These are phyloP conservation scores for Starmerella cellae DNA, from an alignment of 805 yeast genomes.

Conservation along the genomic window DNA sequence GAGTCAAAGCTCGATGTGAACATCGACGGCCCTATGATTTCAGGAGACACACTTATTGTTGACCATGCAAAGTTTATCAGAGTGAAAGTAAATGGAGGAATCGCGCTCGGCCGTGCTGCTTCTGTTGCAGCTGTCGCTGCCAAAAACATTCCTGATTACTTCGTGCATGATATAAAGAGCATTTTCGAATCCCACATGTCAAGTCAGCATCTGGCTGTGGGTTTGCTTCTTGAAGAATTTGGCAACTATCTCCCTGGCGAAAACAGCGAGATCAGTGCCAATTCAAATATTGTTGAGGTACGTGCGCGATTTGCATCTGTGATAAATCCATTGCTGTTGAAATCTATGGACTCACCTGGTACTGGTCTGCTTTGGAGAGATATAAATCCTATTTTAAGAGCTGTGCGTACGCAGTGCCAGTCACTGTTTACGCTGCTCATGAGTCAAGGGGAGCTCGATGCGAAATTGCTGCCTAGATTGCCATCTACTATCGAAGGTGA, in stretches of 20 bases:
- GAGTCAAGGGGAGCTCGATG: slow-evolving; percentile 60
- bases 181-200: slow-evolving; percentile 53
- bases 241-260: slow-evolving; percentile 16
- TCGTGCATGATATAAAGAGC: slow-evolving; percentile 1
- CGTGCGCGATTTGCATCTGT: neutral
- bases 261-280: too few species aligned
- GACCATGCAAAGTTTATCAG: slow-evolving; percentile 62
- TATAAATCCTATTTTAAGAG: slow-evolving; percentile 69
- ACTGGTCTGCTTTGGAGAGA: slow-evolving; percentile 43
- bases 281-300: neutral
- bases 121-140: slow-evolving; percentile 7
- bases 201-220: slow-evolving; percentile 63
- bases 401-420: slow-evolving; percentile 76
- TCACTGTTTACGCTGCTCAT: slow-evolving; percentile 67
- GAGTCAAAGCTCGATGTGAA: slow-evolving; percentile 37
- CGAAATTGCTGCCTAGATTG: slow-evolving; percentile 59
- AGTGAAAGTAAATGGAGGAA: slow-evolving; percentile 63
- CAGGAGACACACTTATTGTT: slow-evolving; percentile 80
- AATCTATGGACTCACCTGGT: slow-evolving; percentile 12
- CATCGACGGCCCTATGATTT: slow-evolving; percentile 83
- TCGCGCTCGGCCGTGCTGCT: slow-evolving; percentile 50
- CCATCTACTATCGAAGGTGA: slow-evolving; percentile 93
- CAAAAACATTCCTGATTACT: neutral
- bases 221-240: slow-evolving; percentile 58
- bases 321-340: slow-evolving; percentile 9